Evolutionary conservation across 2,329 filamentous ascomycete genomes (phyloP).

Genomic region (Cladosporium cucumerinum): DNA sequence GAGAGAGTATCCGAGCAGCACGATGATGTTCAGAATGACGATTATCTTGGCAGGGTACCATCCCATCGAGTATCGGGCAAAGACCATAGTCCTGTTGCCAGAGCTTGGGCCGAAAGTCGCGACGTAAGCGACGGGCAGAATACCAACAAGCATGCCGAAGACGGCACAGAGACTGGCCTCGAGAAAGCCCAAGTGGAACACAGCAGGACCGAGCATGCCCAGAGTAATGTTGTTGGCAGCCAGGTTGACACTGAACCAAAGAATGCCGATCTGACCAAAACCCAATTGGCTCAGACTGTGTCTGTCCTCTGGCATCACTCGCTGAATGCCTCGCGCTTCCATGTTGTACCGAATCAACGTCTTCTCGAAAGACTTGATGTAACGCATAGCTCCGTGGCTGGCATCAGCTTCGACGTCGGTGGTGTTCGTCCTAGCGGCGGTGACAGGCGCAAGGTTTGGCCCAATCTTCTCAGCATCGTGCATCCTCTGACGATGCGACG

Average conservation of each 20-base stretch:
- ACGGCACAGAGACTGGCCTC: constrained; percentile 57
- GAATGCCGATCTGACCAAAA: constrained; percentile 54
- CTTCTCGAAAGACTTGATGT: constrained; percentile 35
- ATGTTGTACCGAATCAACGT: constrained; percentile 51
- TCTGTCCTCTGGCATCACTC: constrained; percentile 54
- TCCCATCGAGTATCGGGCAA: constrained; percentile 61
- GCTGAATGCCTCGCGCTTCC: constrained; percentile 59
- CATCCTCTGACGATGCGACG: neutral
- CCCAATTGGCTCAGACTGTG: constrained; percentile 51
- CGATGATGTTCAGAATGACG: constrained; percentile 60
- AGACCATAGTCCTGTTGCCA: constrained; percentile 61
- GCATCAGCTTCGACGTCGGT: constrained; percentile 1
- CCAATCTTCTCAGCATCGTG: constrained; percentile 3
- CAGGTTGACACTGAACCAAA: constrained; percentile 63
- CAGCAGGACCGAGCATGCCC: constrained; percentile 59
- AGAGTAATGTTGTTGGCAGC: constrained; percentile 62
- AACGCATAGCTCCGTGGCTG: constrained; percentile 9
- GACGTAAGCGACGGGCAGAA: constrained; percentile 56
- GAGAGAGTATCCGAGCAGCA: constrained; percentile 57
- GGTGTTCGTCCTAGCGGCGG: neutral
- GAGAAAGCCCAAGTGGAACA: constrained; percentile 57
- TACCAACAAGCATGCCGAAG: constrained; percentile 56
- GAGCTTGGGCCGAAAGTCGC: constrained; percentile 60
- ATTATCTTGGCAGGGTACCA: constrained; percentile 65
- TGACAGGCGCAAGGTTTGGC: constrained; percentile 7